These are phyloP conservation scores for Ceratobasidium papillatum DNA, from an alignment of 1,284 basidiomycete genomes.

Conservation along the genomic window DNA sequence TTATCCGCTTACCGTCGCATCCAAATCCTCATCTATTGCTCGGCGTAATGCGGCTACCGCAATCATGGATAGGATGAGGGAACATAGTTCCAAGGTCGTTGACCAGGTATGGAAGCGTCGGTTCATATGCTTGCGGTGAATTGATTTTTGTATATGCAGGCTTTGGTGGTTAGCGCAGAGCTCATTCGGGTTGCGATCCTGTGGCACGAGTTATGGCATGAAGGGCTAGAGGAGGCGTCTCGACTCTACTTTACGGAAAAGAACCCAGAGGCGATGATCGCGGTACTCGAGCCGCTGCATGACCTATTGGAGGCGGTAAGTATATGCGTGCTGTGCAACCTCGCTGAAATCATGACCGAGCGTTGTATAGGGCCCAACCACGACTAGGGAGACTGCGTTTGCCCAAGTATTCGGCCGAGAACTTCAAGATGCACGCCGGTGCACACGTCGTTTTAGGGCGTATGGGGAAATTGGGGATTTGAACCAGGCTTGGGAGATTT, in stretches of 20 bases:
- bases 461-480: slow-evolving; percentile 91
- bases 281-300: slow-evolving; percentile 91
- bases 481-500: slow-evolving; percentile 99
- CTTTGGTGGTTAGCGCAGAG: slow-evolving; percentile 90
- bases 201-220: slow-evolving; percentile 99
- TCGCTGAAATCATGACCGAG: background rate
- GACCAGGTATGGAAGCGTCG: slow-evolving; percentile 68
- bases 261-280: slow-evolving; percentile 99
- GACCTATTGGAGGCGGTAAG: slow-evolving; percentile 89
- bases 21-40: slow-evolving; percentile 89
- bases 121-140: slow-evolving; percentile 22
- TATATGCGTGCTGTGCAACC: slow-evolving; percentile 37
- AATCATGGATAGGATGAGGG: slow-evolving; percentile 95
- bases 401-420: slow-evolving; percentile 95
- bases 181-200: slow-evolving; percentile 97
- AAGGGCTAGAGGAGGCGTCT: slow-evolving; percentile 97
- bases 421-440: slow-evolving; percentile 92
- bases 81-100: slow-evolving; percentile 90
- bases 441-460: slow-evolving; percentile 85
- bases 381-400: slow-evolving; percentile 95
- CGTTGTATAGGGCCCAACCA: slow-evolving; percentile 84
- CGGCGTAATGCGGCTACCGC: slow-evolving; percentile 85
- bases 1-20: slow-evolving; percentile 97
- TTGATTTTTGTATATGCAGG: slow-evolving; percentile 59
- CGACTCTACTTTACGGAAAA: slow-evolving; percentile 97